Evolutionary conservation across 805 yeast species (phyloP), one percentile per base, ranked within the genome.

Genomic region (Komagataella kurtzmanii): DNA sequence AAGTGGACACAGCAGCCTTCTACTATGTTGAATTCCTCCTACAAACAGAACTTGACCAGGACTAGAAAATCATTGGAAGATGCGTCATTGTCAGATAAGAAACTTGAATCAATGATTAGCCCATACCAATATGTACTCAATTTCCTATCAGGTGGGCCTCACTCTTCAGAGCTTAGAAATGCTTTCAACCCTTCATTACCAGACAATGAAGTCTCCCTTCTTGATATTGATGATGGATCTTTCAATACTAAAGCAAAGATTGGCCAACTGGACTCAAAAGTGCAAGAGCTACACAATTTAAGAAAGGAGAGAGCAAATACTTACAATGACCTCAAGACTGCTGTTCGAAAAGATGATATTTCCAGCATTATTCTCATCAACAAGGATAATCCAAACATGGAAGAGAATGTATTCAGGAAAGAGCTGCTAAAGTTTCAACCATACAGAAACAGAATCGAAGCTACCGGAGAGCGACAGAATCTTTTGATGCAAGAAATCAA

Each of bases 331-430:
- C 71, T 91, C 59, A 88, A 88, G 60, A 74, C 71, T 6, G 76
- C 77, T 49, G 81, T 86, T 40, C 93, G 83, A 59, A 72, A 75
- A 12, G 98, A 91, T 66, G 97, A 91, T 61, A 88, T 89, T 49
- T 83, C 96, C 0, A 81, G 83, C 51, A 70, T 83, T 10, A 71
- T 91, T 36, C 76, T 91, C 7, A 69, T 83, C 56, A 83, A 86
- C 61, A 79, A 77, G 54, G 74, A 77, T 47, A 17, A 51, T 8
- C 56, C 63, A 8, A 53, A 58, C 40, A 68, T 79, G 4, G 79
- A 78, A 6, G 69, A 74, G 7, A 65, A 55, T 3, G 62, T 85
- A 12, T 89, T 90, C 61, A 76, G 80, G 17, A 75, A 77, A 53
- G 96, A 88, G 62, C 68, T 91, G 55, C 77, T 74, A 49, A 91